Base-by-base conservation (phyloP, 192 early-diverging fungal species). In the Backusella morwellensis region DNA sequence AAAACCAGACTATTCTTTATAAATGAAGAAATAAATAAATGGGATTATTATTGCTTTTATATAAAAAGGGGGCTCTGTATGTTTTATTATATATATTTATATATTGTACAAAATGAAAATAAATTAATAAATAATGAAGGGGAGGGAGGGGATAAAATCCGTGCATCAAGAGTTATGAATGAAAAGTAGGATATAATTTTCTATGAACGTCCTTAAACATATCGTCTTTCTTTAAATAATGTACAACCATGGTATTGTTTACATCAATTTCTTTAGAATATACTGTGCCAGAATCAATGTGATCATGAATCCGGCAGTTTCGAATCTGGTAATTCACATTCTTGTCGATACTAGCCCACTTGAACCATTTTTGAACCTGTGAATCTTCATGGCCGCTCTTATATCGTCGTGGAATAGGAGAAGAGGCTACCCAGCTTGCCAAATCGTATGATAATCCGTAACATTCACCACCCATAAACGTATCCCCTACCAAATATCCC, bases 341-440 rank as follows among this genome's bases (percentile, higher is more conserved):
- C 17, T 66, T 36, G 32, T 72, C 54, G 11, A 66, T 54, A 36
- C 42, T 68, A 19, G 75, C 63, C 70, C 75, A 80, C 11, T 66
- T 59, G n/a, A 83, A 73, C 82, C 82, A 83, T 23, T 75, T 70
- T 72, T 76, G 75, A 23, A 83, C 71, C 40, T 66, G 69, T n/a
- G 76, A 73, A 56, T 83, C 82, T 41, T 83, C 82, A 47, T 73
- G 73, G 0, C 82, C 82, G 38, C 6, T 34, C 35, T 70, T 76
- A 38, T 77, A 76, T 1, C 19, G 41, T 63, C 50, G 35, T 23
- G 75, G 34, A 17, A 77, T 54, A 12, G 41, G 35, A 68, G 75
- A 42, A 7, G 35, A 56, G 2, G 68, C 56, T 4, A 83, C 70
- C 82, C 80, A 78, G 7, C 47, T 35, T 1, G 68, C 72, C 4